Conservation (phyloP, 805 yeast species). For the Myxozyma lipomycoides region DNA sequence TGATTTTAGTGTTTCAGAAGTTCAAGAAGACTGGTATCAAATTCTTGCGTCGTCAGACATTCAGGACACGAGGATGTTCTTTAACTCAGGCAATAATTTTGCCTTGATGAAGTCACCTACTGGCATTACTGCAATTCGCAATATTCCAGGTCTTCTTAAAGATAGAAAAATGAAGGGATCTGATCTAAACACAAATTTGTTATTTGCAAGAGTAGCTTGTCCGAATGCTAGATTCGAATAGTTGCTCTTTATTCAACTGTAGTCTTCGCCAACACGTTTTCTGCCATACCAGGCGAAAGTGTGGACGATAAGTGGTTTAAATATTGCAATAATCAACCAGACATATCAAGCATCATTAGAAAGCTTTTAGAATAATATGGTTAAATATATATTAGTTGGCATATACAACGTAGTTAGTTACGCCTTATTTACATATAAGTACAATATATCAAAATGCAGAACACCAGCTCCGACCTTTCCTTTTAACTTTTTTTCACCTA, state of each 20-base stretch:
- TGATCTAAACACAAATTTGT: constrained; percentile 14
- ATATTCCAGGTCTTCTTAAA: not conserved
- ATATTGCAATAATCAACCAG: not conserved
- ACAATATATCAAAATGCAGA: not conserved
- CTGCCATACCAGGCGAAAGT: constrained; percentile 8
- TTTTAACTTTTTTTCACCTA: too few relatives aligned
- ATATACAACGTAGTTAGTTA: too few relatives aligned
- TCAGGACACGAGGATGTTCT: not conserved
- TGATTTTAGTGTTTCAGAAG: constrained; percentile 21
- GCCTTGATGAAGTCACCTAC: constrained; percentile 8
- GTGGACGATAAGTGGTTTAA: not conserved
- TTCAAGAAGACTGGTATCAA: not conserved
- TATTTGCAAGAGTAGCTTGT: constrained; percentile 7
- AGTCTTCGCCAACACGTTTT: constrained; percentile 5
- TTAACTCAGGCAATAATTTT: constrained; percentile 4
- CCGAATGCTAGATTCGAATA: constrained; percentile 2
- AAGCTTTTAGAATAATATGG: not conserved
- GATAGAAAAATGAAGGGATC: not conserved
- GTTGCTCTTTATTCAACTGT: not conserved
- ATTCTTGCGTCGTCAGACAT: constrained; percentile 1
- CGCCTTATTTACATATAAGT: too few relatives aligned
- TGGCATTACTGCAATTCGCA: constrained; percentile 7
- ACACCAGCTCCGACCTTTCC: too few relatives aligned
- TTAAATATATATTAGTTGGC: too few relatives aligned
- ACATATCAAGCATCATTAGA: not conserved